These are phyloP conservation scores for Wickerhamomyces silvicola DNA, from an alignment of 805 yeast genomes.

Conservation along the genomic window DNA sequence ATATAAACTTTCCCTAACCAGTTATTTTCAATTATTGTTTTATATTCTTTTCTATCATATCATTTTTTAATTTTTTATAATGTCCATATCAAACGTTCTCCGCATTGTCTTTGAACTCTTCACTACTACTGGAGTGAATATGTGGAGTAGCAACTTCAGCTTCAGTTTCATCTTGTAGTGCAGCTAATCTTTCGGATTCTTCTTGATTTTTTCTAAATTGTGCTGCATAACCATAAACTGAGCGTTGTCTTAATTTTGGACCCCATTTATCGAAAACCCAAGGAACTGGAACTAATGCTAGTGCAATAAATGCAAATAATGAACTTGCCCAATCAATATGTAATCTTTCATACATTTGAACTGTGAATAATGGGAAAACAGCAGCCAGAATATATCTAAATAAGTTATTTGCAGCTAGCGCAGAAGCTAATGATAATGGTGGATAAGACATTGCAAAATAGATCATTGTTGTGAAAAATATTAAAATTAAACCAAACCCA, in stretches of 20 bases:
- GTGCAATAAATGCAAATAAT: slow-evolving; percentile 53
- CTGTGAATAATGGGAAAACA: slow-evolving; percentile 78
- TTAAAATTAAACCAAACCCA: slow-evolving; percentile 66
- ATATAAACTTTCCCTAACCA: too few species aligned
- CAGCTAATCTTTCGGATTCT: slow-evolving; percentile 23
- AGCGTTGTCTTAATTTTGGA: slow-evolving; percentile 43
- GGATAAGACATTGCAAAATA: slow-evolving; percentile 71
- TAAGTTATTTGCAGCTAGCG: slow-evolving; percentile 82
- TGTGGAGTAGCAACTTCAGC: too few species aligned
- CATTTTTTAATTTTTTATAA: too few species aligned
- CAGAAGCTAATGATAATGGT: slow-evolving; percentile 75
- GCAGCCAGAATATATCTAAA: slow-evolving; percentile 70
- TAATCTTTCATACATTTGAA: slow-evolving; percentile 72
- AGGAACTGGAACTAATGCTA: slow-evolving; percentile 71
- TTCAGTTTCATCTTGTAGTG: slow-evolving; percentile 12
- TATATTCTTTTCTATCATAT: too few species aligned
- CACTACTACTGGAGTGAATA: too few species aligned
- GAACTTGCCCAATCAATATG: slow-evolving; percentile 79
- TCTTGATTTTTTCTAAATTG: slow-evolving; percentile 31
- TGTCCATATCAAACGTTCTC: too few species aligned
- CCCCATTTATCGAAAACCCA: slow-evolving; percentile 63
- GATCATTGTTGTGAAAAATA: slow-evolving; percentile 63
- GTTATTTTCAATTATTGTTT: too few species aligned
- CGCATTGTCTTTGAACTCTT: too few species aligned
- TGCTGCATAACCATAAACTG: slow-evolving; percentile 58